These are phyloP conservation scores for Tremella fuciformis DNA, from an alignment of 768 basidiomycete species.

Conservation along the genomic window DNA sequence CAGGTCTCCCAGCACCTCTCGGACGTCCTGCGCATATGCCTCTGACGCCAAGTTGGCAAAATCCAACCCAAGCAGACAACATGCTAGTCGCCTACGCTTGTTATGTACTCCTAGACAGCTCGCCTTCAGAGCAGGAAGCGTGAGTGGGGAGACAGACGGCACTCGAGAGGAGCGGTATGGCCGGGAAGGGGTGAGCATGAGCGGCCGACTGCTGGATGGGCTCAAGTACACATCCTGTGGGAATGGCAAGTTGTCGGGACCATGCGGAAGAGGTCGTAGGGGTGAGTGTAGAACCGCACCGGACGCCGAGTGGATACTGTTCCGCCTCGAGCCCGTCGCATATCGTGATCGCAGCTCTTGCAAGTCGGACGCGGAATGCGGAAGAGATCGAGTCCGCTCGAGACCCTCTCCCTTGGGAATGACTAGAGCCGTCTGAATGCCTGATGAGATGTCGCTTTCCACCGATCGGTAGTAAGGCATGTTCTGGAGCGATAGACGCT, in stretches of 20 bases:
- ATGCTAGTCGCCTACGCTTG: constrained; percentile 40
- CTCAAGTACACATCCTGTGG: neutral
- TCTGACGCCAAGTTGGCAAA: constrained; percentile 18
- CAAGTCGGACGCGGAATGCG: constrained; percentile 22
- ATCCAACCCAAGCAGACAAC: constrained; percentile 44
- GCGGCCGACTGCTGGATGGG: neutral
- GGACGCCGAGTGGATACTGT: neutral
- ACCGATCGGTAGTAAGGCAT: constrained; percentile 36
- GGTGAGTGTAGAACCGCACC: neutral
- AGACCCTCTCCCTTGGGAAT: constrained; percentile 8
- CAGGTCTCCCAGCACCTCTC: neutral
- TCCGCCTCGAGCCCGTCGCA: constrained; percentile 25
- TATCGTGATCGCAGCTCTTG: constrained; percentile 25
- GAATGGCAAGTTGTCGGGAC: neutral
- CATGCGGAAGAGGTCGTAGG: constrained; percentile 1
- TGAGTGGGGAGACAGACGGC: constrained; percentile 30
- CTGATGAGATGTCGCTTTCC: neutral
- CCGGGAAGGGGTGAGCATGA: neutral
- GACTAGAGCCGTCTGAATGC: neutral
- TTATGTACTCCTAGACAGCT: constrained; percentile 42
- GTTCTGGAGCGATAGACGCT: constrained; percentile 39
- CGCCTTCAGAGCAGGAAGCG: constrained; percentile 39
- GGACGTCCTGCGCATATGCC: neutral
- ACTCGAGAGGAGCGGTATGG: constrained; percentile 1
- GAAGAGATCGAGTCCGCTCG: constrained; percentile 25